These are phyloP conservation scores for Pseudocercospora eumusae DNA, from an alignment of 2,329 filamentous ascomycete genomes.

Conservation along the genomic window DNA sequence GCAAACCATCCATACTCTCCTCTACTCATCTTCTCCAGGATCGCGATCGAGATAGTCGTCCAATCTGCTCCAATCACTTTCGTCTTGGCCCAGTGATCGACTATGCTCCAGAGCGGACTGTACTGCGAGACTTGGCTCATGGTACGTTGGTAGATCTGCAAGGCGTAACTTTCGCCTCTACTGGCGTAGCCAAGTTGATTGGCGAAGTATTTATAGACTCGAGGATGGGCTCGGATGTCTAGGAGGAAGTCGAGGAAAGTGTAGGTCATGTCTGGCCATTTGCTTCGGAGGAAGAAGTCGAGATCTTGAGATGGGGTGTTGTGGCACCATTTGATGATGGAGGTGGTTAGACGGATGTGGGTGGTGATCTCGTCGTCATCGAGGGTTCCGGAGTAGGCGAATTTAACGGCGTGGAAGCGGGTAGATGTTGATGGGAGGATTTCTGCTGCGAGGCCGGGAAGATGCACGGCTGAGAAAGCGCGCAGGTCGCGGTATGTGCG, in stretches of 20 bases:
- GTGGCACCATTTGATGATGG: background rate
- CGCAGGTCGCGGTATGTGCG: background rate
- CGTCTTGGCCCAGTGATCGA: background rate
- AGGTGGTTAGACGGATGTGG: background rate
- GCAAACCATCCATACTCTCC: background rate
- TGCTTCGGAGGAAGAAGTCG: background rate
- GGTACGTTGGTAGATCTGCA: background rate
- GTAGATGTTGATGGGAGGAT: background rate
- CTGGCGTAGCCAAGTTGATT: background rate
- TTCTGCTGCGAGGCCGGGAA: background rate
- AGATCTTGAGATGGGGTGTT: background rate
- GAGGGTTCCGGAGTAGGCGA: background rate
- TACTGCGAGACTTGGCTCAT: background rate
- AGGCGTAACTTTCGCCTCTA: background rate
- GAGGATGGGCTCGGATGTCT: background rate
- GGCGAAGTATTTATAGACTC: background rate
- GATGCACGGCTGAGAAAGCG: background rate
- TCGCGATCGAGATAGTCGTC: background rate
- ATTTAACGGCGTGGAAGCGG: background rate
- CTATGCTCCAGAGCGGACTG: background rate
- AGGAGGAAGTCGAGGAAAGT: background rate
- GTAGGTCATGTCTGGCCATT: background rate
- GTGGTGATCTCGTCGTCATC: background rate
- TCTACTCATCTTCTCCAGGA: background rate
- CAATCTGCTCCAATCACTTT: background rate